phyloP scores from a whole-genome alignment of 2,329 filamentous ascomycete species.

The Dendryphion nanum region DNA sequence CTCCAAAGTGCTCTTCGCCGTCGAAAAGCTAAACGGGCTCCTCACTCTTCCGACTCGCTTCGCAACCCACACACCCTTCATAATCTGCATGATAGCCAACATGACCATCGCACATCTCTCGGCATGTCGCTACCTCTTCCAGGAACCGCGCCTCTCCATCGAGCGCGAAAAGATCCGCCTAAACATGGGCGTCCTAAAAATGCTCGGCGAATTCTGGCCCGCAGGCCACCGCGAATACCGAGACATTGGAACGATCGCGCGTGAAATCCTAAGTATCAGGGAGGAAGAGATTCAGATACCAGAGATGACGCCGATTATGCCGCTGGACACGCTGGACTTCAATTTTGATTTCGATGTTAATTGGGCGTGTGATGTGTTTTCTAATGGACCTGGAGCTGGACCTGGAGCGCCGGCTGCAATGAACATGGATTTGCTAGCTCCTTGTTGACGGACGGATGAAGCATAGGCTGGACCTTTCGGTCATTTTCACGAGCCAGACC shows the following conservation, averaged over 20 bases:
- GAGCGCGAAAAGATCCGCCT: conserved; percentile 23
- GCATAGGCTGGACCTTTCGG: too few relatives aligned
- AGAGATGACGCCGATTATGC: conserved; percentile 3
- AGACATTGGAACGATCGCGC: conserved; percentile 17
- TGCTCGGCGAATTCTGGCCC: conserved; percentile 21
- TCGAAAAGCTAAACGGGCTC: conserved; percentile 16
- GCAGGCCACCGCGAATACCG: conserved; percentile 14
- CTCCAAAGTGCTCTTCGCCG: conserved; percentile 19
- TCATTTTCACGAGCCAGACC: too few relatives aligned
- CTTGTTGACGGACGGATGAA: too few relatives aligned
- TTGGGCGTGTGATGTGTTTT: too few relatives aligned
- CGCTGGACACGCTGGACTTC: conserved; percentile 13
- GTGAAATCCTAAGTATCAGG: conserved; percentile 13
- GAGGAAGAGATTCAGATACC: conserved; percentile 16
- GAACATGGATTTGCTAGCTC: too few relatives aligned
- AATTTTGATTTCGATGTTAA: conserved; percentile 14
- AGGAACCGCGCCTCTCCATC: conserved; percentile 14
- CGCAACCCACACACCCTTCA: conserved; percentile 21
- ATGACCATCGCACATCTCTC: conserved; percentile 26
- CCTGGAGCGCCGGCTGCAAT: too few relatives aligned
- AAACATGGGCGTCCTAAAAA: conserved; percentile 24
- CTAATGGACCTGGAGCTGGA: too few relatives aligned
- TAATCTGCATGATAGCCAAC: conserved; percentile 27
- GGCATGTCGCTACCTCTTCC: conserved; percentile 21
- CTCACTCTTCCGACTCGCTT: conserved; percentile 22